Conservation (phyloP, 169 alveolate species). For the Plasmodium billcollinsi region DNA sequence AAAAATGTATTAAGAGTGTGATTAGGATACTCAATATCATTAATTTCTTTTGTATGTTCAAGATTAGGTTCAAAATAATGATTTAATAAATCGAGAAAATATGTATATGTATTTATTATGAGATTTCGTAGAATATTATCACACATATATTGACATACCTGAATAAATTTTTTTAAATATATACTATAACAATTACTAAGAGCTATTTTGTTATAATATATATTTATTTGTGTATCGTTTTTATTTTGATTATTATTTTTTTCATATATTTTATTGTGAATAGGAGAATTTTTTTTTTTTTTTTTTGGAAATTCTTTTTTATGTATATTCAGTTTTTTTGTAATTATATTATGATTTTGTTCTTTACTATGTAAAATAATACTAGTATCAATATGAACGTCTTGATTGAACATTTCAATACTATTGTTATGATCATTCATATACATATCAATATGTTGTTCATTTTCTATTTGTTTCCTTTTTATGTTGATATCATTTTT, state of each 20-base stretch:
- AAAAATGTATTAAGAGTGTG: no score
- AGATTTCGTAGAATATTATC: slow-evolving; percentile 32
- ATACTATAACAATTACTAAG: slow-evolving; percentile 37
- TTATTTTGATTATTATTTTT: neutral
- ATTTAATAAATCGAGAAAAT: slow-evolving; percentile 17
- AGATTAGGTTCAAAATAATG: slow-evolving; percentile 3
- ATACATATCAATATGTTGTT: neutral
- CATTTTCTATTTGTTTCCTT: neutral
- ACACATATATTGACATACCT: slow-evolving; percentile 40
- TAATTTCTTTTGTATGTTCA: neutral
- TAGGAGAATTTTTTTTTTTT: no score
- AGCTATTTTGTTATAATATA: slow-evolving; percentile 51
- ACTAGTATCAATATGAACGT: no score
- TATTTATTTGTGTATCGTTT: neutral
- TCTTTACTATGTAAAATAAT: neutral
- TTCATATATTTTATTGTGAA: neutral
- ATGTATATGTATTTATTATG: slow-evolving; percentile 27
- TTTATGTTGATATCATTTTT: slow-evolving; percentile 5
- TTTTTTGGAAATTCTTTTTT: neutral
- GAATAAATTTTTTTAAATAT: slow-evolving; percentile 43
- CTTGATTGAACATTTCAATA: no score
- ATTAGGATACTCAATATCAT: neutral
- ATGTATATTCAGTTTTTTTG: no score
- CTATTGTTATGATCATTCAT: no score
- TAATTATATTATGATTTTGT: neutral